phyloP scores from a whole-genome alignment of 1,284 basidiomycete genomes.

The Fistulinella cinereoalba region DNA sequence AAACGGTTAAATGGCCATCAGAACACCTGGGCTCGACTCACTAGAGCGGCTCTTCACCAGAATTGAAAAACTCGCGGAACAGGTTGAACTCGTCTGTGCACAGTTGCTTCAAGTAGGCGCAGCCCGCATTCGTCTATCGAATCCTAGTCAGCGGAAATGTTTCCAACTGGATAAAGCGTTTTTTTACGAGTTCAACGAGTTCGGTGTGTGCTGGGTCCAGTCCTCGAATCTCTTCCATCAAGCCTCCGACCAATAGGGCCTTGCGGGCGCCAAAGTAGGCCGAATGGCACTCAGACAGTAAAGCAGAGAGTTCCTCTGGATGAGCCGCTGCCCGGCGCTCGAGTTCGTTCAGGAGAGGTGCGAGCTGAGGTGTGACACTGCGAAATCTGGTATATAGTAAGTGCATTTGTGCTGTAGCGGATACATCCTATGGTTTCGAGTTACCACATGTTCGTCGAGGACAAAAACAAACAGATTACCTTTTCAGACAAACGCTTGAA shows the following conservation, averaged over 20 bases:
- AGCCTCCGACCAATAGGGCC: constrained; percentile 62
- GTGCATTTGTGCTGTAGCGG: constrained; percentile 77
- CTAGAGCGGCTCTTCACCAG: constrained; percentile 84
- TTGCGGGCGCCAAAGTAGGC: constrained; percentile 79
- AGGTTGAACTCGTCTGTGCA: constrained; percentile 86
- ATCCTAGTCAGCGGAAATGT: constrained; percentile 1
- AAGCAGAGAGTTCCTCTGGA: constrained; percentile 73
- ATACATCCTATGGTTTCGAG: constrained; percentile 59
- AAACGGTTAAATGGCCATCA: no score
- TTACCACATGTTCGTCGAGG: neutral
- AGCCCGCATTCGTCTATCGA: constrained; percentile 78
- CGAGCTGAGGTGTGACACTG: constrained; percentile 65
- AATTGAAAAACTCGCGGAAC: constrained; percentile 81
- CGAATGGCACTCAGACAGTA: constrained; percentile 80
- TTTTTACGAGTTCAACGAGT: constrained; percentile 77
- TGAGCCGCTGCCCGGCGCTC: constrained; percentile 71
- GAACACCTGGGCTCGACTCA: constrained; percentile 42
- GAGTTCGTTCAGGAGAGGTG: constrained; percentile 79
- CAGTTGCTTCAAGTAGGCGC: constrained; percentile 85
- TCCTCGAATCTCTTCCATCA: constrained; percentile 78
- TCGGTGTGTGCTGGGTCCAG: constrained; percentile 77
- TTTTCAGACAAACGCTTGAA: constrained; percentile 71
- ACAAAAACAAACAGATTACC: constrained; percentile 35
- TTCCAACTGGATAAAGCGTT: neutral
- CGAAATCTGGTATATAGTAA: constrained; percentile 87